Evolutionary conservation across 1,139 yeast genomes (phyloP), one percentile per base, ranked within the genome.

Genomic region (Nakaseomyces kungkrabaensis): DNA sequence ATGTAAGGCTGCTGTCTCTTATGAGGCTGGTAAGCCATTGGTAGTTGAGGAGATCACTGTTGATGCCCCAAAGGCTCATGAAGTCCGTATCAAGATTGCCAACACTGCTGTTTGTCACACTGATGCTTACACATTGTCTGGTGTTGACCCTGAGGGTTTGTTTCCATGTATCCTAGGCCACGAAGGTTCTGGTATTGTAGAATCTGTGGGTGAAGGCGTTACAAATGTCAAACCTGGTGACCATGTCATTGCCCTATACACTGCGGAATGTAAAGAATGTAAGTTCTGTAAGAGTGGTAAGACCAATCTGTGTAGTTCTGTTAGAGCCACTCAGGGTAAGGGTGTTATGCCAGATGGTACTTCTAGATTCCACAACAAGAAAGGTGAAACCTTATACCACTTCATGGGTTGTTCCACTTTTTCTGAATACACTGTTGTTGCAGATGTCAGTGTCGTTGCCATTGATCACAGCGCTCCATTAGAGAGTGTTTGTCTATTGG

Each of bases 381-480:
- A 85, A 66, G 97, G 97, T 59, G 77, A 90, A 72, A 79, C 81
- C 47, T 70, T 92, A 54, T 76, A 82, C 59, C 97, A 92, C 69
- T 92, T 87, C 69, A 92, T 92, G 98, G 98, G 98, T 49, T 85
- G 95, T 70, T 90, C 97, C 41, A 87, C 97, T 36, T 92, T 92
- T 70, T 82, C 96, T 42, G 95, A 92, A 73, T 92, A 92, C 71
- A 92, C 98, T 13, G 98, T 92, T 52, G 95, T 92, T 44, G 96
- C 97, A 45, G 98, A 92, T 67, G 92, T 92, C 55, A 88, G 97
- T n/a, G 89, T 90, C 36, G 98, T 90, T 51, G 94, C 96, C 17
- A 89, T 92, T 55, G 82, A 88, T 68, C 82, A 83, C 52, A 71
- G 78, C 56, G 97, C 96, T 50, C 85, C 87, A 54, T 76, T 82